Conservation (phyloP, 2,329 filamentous ascomycete species). For the Diplodia sapinea region DNA sequence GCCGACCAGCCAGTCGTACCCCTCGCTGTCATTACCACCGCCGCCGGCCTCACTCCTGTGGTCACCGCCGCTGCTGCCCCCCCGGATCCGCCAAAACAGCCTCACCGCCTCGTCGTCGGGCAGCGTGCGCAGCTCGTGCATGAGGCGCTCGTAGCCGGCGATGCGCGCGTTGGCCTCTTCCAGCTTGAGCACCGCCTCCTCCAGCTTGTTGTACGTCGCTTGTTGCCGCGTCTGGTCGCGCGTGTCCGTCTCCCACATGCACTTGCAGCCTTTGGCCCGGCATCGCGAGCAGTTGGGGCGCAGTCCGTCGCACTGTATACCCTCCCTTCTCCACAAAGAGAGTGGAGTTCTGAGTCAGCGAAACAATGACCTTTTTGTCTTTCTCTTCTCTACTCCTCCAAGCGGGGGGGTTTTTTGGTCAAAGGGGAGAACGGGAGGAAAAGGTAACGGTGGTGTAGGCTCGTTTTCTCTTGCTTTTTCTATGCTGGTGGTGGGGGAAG, state of each 20-base stretch:
- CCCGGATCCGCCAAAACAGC: not conserved
- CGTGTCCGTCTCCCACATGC: conserved; percentile 28
- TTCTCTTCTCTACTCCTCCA: too few species aligned
- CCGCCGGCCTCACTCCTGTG: too few species aligned
- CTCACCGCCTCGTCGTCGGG: conserved; percentile 11
- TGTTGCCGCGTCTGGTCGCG: conserved; percentile 27
- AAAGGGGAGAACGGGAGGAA: too few species aligned
- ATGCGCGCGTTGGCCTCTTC: conserved; percentile 22
- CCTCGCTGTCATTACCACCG: not conserved
- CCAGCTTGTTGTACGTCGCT: conserved; percentile 23
- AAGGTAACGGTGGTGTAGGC: not conserved
- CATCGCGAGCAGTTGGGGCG: conserved; percentile 12
- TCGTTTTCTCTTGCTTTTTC: not conserved
- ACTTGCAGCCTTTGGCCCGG: conserved; percentile 5
- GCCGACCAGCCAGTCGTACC: not conserved
- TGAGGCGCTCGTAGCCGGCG: conserved; percentile 11
- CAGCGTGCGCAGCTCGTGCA: conserved; percentile 18
- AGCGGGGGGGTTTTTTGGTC: too few species aligned
- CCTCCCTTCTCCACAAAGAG: not conserved
- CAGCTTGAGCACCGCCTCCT: conserved; percentile 25
- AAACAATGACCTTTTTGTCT: not conserved
- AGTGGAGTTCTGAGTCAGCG: not conserved
- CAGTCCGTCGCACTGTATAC: conserved; percentile 13
- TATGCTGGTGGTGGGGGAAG: not conserved
- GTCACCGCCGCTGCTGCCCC: not conserved